phyloP scores from a whole-genome alignment of 331 rosid species.

The Rhamnella rubrinervis region DNA sequence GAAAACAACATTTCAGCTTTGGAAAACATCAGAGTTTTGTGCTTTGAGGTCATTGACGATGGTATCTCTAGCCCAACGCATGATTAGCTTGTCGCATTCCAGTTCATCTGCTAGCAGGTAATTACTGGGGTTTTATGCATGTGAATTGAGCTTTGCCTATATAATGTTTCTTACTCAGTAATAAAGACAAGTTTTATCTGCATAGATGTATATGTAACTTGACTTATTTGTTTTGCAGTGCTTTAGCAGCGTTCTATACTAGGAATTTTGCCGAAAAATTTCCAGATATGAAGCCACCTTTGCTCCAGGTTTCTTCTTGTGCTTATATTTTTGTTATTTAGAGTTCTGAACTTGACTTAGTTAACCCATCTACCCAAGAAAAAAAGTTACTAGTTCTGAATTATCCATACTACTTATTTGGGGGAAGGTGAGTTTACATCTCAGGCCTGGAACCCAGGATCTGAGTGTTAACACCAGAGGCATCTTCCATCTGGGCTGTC shows the following conservation, averaged over 20 bases:
- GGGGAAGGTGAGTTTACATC: too few relatives aligned
- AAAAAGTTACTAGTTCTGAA: background rate
- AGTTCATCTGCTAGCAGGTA: constrained; percentile 94
- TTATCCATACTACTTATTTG: background rate
- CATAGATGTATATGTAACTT: constrained; percentile 1
- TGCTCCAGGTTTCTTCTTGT: constrained; percentile 70
- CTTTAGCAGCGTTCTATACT: constrained; percentile 94
- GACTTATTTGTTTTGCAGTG: constrained; percentile 53
- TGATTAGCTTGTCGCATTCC: constrained; percentile 78
- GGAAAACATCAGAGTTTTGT: constrained; percentile 89
- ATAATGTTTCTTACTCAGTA: constrained; percentile 3
- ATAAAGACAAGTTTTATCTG: background rate
- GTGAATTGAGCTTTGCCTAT: background rate
- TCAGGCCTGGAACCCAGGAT: too few relatives aligned
- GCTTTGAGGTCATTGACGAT: constrained; percentile 88
- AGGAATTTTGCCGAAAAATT: constrained; percentile 74
- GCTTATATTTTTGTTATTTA: constrained; percentile 23
- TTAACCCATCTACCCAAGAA: background rate
- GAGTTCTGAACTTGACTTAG: background rate
- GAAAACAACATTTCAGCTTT: constrained; percentile 76
- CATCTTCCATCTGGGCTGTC: too few relatives aligned
- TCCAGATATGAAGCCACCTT: constrained; percentile 85
- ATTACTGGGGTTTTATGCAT: constrained; percentile 17
- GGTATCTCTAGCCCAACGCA: constrained; percentile 95
- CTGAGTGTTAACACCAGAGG: too few relatives aligned